Evolutionary conservation across 371 early-diverging fungal genomes (phyloP).

Genomic region (Nematocida minor): DNA sequence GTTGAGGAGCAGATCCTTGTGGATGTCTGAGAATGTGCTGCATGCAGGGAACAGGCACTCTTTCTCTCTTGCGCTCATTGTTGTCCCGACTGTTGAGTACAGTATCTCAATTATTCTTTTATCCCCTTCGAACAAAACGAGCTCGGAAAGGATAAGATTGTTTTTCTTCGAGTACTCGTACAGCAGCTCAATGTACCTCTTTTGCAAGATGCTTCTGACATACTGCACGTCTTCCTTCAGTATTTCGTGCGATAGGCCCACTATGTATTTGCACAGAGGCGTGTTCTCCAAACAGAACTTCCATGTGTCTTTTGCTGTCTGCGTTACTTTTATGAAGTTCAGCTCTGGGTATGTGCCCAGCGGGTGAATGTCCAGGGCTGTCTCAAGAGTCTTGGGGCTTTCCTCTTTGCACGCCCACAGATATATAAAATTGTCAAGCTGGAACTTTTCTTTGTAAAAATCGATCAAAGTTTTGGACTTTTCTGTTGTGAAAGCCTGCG

Average conservation of each 20-base stretch:
- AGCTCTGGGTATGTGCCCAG: constrained; percentile 60
- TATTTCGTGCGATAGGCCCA: constrained; percentile 52
- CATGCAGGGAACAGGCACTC: constrained; percentile 47
- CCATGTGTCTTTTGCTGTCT: constrained; percentile 57
- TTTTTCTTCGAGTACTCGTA: constrained; percentile 24
- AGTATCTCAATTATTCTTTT: constrained; percentile 60
- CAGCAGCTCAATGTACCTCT: constrained; percentile 52
- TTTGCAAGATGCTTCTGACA: constrained; percentile 48
- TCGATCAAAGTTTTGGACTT: constrained; percentile 27
- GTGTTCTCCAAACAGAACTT: constrained; percentile 61
- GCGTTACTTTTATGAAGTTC: constrained; percentile 57
- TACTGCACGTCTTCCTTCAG: constrained; percentile 55
- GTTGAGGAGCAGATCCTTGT: constrained; percentile 11
- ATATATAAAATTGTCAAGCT: constrained; percentile 62
- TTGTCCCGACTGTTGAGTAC: constrained; percentile 47
- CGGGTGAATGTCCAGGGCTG: constrained; percentile 46
- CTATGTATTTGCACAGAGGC: constrained; percentile 56
- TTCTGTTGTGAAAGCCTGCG: constrained; percentile 13
- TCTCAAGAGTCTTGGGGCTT: constrained; percentile 35
- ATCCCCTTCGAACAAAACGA: constrained; percentile 59
- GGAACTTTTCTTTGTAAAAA: constrained; percentile 57
- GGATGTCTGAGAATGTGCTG: constrained; percentile 28
- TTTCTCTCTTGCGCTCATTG: constrained; percentile 45
- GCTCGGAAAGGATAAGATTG: constrained; percentile 50
- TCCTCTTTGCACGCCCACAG: constrained; percentile 50